Evolutionary conservation across 2,329 filamentous ascomycete genomes (phyloP).

Genomic region (Phaeoacremonium minimum): DNA sequence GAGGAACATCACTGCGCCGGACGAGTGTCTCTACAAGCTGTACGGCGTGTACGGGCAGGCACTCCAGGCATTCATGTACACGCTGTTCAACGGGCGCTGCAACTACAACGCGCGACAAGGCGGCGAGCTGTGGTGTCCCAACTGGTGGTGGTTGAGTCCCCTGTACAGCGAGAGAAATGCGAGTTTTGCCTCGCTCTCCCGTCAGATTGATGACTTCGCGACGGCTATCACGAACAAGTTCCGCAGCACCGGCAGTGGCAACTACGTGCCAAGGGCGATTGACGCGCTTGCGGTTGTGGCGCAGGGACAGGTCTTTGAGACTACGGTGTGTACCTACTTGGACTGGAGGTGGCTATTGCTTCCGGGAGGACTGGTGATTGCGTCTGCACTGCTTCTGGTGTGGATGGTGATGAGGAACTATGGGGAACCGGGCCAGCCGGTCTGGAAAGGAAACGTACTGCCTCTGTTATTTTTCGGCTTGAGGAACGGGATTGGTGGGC

Average conservation of each 20-base stretch:
- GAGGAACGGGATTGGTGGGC: too few species aligned
- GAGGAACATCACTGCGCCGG: conserved; percentile 9
- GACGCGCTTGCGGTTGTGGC: not conserved
- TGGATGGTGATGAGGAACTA: conserved; percentile 9
- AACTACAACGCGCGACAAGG: conserved; percentile 6
- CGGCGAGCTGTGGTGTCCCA: conserved; percentile 8
- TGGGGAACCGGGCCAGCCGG: conserved; percentile 14
- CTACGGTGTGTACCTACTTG: conserved; percentile 9
- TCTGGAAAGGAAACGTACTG: conserved; percentile 10
- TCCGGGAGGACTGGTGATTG: conserved; percentile 7
- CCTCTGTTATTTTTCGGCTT: conserved; percentile 12
- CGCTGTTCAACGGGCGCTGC: conserved; percentile 9
- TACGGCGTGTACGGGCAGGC: conserved; percentile 9
- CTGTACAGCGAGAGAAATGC: conserved; percentile 9
- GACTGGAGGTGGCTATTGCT: conserved; percentile 10
- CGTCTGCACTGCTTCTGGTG: conserved; percentile 8
- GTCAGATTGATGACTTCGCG: conserved; percentile 6
- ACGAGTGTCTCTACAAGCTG: conserved; percentile 15
- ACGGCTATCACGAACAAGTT: conserved; percentile 10
- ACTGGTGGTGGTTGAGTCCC: conserved; percentile 10
- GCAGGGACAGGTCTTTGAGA: conserved; percentile 7
- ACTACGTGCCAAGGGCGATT: conserved; percentile 2
- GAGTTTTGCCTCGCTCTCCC: conserved; percentile 5
- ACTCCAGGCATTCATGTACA: conserved; percentile 7
- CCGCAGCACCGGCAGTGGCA: conserved; percentile 5